Evolutionary conservation across 345 rosid species (phyloP).

Genomic region (Brassica nigra): DNA sequence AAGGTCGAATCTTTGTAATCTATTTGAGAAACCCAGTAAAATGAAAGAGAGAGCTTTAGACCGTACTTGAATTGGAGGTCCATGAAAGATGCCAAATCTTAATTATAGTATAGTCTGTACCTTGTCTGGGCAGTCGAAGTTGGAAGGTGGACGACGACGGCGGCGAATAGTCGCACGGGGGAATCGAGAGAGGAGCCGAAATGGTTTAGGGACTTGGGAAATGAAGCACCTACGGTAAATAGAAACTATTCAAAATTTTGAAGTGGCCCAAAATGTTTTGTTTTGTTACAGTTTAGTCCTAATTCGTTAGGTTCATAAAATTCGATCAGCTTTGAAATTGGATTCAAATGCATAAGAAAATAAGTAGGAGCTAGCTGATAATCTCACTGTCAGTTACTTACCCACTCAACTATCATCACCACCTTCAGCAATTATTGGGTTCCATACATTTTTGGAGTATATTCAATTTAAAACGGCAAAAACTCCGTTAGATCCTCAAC

Average conservation of each 20-base stretch:
- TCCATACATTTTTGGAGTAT: no score
- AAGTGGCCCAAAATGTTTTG: background rate
- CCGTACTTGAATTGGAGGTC: slow-evolving; percentile 9
- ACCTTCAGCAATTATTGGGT: no score
- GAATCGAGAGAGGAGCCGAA: background rate
- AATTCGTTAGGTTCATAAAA: background rate
- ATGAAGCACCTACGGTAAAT: background rate
- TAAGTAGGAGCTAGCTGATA: no score
- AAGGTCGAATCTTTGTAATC: slow-evolving; percentile 7
- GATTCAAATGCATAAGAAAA: background rate
- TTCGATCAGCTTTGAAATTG: background rate
- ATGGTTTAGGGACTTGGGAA: background rate
- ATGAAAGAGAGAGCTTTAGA: background rate
- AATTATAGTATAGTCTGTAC: slow-evolving; percentile 11
- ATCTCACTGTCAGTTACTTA: no score
- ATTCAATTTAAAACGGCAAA: background rate
- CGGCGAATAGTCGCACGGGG: slow-evolving; percentile 1
- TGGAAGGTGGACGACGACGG: background rate
- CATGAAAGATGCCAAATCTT: background rate
- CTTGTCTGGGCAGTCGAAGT: background rate
- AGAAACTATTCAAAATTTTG: background rate
- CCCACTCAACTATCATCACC: no score
- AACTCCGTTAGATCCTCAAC: background rate
- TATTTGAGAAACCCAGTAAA: slow-evolving; percentile 16
- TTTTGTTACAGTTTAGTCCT: background rate